Evolutionary conservation across 768 basidiomycete species (phyloP).

Genomic region (Fomitopsis pulvina): DNA sequence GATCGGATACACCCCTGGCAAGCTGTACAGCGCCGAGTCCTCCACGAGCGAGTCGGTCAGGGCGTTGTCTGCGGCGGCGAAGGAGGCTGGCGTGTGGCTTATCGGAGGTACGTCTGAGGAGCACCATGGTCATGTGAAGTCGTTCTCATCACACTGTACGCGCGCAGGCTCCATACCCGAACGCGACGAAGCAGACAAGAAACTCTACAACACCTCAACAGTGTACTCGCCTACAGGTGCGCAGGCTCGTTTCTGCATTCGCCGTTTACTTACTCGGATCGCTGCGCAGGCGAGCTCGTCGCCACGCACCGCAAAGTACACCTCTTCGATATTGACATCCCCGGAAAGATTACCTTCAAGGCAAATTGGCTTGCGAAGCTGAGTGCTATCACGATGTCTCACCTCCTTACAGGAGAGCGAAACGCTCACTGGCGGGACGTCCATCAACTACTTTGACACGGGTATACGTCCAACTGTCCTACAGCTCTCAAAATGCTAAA

Average conservation of each 20-base stretch:
- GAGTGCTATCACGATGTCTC: neutral
- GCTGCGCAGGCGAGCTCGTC: slow-evolving; percentile 65
- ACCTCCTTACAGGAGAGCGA: slow-evolving; percentile 67
- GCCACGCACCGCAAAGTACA: slow-evolving; percentile 92
- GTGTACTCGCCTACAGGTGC: slow-evolving; percentile 79
- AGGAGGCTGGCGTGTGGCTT: slow-evolving; percentile 77
- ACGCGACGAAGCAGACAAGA: slow-evolving; percentile 50
- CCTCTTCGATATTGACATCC: slow-evolving; percentile 96
- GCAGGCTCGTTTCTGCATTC: neutral
- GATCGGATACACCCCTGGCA: slow-evolving; percentile 55
- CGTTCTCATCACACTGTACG: neutral
- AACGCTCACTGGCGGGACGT: slow-evolving; percentile 70
- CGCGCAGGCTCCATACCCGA: slow-evolving; percentile 87
- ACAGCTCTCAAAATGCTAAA: neutral
- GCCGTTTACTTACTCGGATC: slow-evolving; percentile 1
- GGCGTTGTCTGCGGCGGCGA: slow-evolving; percentile 78
- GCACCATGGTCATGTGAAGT: neutral
- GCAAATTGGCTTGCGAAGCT: slow-evolving; percentile 29
- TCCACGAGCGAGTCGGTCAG: slow-evolving; percentile 71
- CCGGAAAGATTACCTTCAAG: slow-evolving; percentile 86
- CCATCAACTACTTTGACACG: slow-evolving; percentile 79
- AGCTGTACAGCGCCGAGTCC: slow-evolving; percentile 47
- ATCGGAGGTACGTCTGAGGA: slow-evolving; percentile 67
- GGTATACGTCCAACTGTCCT: slow-evolving; percentile 35
- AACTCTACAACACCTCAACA: slow-evolving; percentile 89